Evolutionary conservation across 495 filamentous ascomycete genomes (phyloP).

Genomic region (Clavariopsis aquatica): DNA sequence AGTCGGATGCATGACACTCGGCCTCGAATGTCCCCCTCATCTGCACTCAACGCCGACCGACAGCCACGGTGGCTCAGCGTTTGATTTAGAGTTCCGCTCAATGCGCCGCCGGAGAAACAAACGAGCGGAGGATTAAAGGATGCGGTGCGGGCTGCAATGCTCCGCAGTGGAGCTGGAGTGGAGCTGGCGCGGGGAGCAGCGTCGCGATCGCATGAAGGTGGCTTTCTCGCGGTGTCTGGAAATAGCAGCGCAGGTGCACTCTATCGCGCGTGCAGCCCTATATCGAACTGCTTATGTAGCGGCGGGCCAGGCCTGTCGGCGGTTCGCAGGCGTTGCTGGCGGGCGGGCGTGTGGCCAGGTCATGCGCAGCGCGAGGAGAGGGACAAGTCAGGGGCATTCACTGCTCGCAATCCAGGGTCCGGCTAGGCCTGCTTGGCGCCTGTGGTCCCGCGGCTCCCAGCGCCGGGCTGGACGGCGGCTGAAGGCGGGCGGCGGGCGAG

Average conservation of each 20-base stretch:
- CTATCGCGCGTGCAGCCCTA: not conserved
- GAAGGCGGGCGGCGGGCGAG: slow-evolving; percentile 1
- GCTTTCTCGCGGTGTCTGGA: slow-evolving; percentile 8
- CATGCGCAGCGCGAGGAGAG: not conserved
- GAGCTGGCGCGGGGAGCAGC: not conserved
- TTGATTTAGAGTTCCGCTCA: not conserved
- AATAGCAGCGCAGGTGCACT: not conserved
- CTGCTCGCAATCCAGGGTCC: slow-evolving; percentile 10
- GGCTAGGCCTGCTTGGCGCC: slow-evolving; percentile 8
- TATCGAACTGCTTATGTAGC: not conserved
- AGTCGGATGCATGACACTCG: not conserved
- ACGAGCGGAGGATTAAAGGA: slow-evolving; percentile 1
- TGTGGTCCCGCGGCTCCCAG: slow-evolving; percentile 14
- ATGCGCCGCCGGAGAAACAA: not conserved
- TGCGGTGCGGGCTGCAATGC: not conserved
- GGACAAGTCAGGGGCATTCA: not conserved
- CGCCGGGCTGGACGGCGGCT: slow-evolving; percentile 17
- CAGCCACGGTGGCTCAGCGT: not conserved
- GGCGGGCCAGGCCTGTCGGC: not conserved
- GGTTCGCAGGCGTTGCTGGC: no score
- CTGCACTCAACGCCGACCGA: not conserved
- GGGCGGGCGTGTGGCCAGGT: not conserved
- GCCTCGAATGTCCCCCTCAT: not conserved
- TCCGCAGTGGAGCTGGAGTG: not conserved
- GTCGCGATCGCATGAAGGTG: not conserved